A percentile compares a stretch with the other conserved stretches of the same genome.
Evolutionary conservation across 1,139 yeast species (phyloP).

Genomic region (Kodamaea arcana): DNA sequence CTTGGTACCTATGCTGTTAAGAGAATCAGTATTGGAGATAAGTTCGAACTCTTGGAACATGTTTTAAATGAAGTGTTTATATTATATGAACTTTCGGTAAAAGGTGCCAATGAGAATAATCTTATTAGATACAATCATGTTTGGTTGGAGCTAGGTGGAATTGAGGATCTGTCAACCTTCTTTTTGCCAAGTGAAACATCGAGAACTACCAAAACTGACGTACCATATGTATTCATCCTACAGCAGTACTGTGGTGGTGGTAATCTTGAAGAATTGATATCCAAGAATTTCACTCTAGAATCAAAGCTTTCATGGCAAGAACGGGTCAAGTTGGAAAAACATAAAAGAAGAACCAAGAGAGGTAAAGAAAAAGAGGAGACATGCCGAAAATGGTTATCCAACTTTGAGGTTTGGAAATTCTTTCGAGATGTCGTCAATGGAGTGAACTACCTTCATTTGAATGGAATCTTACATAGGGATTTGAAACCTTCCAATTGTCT

Average conservation of each 20-base stretch:
- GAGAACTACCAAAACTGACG: constrained; percentile 14
- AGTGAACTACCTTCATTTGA: constrained; percentile 63
- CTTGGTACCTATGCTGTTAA: constrained; percentile 81
- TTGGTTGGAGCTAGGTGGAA: constrained; percentile 76
- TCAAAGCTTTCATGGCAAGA: constrained; percentile 23
- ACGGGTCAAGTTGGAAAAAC: constrained; percentile 23
- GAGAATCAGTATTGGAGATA: constrained; percentile 78
- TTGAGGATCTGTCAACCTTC: constrained; percentile 41
- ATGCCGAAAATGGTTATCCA: constrained; percentile 23
- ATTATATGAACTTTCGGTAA: constrained; percentile 41
- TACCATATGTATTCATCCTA: constrained; percentile 79
- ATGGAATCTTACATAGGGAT: constrained; percentile 80
- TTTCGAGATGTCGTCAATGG: constrained; percentile 68
- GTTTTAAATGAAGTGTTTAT: constrained; percentile 77
- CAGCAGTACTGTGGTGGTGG: constrained; percentile 91
- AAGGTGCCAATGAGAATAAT: constrained; percentile 48
- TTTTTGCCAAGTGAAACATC: constrained; percentile 14
- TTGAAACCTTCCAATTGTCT: constrained; percentile 85
- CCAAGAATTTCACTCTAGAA: constrained; percentile 24
- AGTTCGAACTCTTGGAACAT: constrained; percentile 60
- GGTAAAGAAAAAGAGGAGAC: not conserved
- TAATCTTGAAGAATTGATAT: constrained; percentile 66
- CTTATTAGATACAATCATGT: constrained; percentile 85
- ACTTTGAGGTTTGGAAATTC: constrained; percentile 52
- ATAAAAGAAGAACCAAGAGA: constrained; percentile 14